A percentile compares a stretch with the other conserved stretches of the same genome.
Conservation (phyloP, 31 red algal species). For the Endocladia muricata region DNA sequence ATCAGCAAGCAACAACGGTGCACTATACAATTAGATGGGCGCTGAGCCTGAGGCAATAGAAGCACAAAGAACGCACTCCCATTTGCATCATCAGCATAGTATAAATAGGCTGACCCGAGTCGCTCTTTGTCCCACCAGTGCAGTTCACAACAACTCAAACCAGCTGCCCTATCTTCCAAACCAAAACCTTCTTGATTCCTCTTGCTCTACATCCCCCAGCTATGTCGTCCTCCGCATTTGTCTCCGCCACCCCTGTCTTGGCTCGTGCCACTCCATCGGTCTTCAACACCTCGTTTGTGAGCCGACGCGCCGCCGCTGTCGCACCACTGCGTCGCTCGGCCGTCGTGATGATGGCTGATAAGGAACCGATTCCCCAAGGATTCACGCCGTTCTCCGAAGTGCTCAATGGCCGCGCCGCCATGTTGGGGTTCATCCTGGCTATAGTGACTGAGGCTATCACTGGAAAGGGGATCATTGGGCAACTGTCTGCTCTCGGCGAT, state of each 20-base stretch:
- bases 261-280: conserved; percentile 5
- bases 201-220: too few relatives aligned
- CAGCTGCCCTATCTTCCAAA: too few relatives aligned
- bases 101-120: too few relatives aligned
- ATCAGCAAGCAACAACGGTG: too few relatives aligned
- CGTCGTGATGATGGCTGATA: conserved; percentile 41
- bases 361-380: conserved; percentile 61
- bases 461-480: conserved; percentile 48
- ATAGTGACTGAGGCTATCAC: conserved; percentile 58
- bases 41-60: too few relatives aligned
- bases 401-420: conserved; percentile 66
- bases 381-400: conserved; percentile 52
- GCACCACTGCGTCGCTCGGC: conserved; percentile 21
- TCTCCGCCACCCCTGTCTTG: conserved; percentile 46
- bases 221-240: conserved; percentile 53
- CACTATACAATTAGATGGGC: too few relatives aligned
- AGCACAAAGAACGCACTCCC: too few relatives aligned
- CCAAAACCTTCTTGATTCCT: too few relatives aligned
- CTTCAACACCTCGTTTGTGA: conserved; percentile 4
- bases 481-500: conserved; percentile 23
- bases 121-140: too few relatives aligned
- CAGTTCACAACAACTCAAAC: too few relatives aligned
- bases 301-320: background rate
- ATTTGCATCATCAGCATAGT: too few relatives aligned
- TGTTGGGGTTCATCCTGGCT: conserved; percentile 63